Conservation (phyloP, 2,329 filamentous ascomycete genomes). For the Lecanosticta acicola region DNA sequence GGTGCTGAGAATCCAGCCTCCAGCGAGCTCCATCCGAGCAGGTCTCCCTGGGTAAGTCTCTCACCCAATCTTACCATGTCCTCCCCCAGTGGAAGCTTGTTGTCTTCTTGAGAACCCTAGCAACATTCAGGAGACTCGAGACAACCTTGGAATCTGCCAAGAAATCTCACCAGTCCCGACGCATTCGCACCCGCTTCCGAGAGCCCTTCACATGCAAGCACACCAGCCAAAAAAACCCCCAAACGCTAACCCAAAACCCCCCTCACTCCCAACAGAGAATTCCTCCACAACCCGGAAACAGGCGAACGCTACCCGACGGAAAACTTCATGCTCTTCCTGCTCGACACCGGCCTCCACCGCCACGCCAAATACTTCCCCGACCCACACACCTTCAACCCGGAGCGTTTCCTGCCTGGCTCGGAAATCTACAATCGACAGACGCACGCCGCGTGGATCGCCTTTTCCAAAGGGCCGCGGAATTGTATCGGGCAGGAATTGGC, state of each 20-base stretch:
- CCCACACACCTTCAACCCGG: constrained; percentile 40
- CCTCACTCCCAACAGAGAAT: not conserved
- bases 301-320: constrained; percentile 42
- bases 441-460: constrained; percentile 48
- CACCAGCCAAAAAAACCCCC: too few species aligned
- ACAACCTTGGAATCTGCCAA: too few species aligned
- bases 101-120: too few species aligned
- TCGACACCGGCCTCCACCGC: constrained; percentile 36
- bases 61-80: not conserved
- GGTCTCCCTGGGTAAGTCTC: constrained; percentile 14
- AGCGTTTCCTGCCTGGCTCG: constrained; percentile 40
- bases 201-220: not conserved
- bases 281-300: constrained; percentile 40
- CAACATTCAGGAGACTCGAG: too few species aligned
- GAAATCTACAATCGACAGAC: constrained; percentile 34
- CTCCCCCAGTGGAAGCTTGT: too few species aligned
- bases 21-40: constrained; percentile 42
- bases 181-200: too few species aligned
- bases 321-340: constrained; percentile 40
- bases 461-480: constrained; percentile 50
- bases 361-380: constrained; percentile 36
- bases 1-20: constrained; percentile 48
- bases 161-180: not conserved
- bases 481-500: constrained; percentile 56
- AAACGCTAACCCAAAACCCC: not conserved